phyloP scores from a whole-genome alignment of 345 rosid species.

The Dipteronia sinensis region DNA sequence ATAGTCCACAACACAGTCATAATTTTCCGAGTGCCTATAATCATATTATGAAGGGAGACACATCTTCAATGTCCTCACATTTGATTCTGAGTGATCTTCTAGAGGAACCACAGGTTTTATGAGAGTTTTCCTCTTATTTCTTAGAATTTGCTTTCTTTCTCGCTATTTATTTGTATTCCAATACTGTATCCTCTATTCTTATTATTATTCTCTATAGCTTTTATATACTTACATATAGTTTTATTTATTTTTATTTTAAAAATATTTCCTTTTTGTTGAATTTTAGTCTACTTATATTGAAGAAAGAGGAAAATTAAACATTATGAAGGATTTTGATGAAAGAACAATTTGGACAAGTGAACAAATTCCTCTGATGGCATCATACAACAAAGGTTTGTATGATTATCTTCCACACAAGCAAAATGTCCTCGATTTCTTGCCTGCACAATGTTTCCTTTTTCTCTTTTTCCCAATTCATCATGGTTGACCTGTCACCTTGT shows the following conservation, averaged over 20 bases:
- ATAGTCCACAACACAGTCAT: constrained; percentile 46
- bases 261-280: constrained; percentile 19
- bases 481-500: constrained; percentile 19
- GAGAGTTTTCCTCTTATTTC: neutral
- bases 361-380: constrained; percentile 76
- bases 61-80: constrained; percentile 61
- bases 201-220: constrained; percentile 12
- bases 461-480: constrained; percentile 7
- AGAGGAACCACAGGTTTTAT: constrained; percentile 78
- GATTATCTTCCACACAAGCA: constrained; percentile 12
- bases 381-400: constrained; percentile 78
- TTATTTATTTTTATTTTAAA: neutral
- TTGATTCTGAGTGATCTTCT: constrained; percentile 74
- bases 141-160: constrained; percentile 15
- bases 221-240: neutral
- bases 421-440: neutral
- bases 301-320: constrained; percentile 82
- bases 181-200: neutral
- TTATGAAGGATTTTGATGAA: constrained; percentile 84
- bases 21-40: constrained; percentile 42
- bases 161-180: constrained; percentile 15
- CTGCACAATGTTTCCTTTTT: constrained; percentile 7
- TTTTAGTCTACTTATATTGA: constrained; percentile 67
- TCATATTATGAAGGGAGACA: constrained; percentile 48
- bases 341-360: constrained; percentile 94